These are phyloP conservation scores for Sphagnum magellanicum DNA, from an alignment of 228 moss, liverwort and hornwort genomes.

Conservation along the genomic window DNA sequence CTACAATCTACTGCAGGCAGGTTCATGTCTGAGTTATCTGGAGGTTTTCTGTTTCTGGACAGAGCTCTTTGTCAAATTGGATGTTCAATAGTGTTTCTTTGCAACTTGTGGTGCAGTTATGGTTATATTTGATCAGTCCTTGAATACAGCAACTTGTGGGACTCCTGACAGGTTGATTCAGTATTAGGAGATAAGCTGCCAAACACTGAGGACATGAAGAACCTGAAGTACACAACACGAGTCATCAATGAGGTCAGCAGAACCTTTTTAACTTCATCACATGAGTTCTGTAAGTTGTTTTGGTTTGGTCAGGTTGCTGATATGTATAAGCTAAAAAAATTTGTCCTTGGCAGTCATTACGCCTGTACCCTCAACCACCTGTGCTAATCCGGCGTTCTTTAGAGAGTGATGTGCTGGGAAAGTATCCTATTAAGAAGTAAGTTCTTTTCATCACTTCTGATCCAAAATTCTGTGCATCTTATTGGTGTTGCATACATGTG, in stretches of 20 bases:
- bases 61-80: too few relatives aligned
- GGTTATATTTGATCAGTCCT: too few relatives aligned
- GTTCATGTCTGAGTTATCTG: too few relatives aligned
- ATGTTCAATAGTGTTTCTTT: too few relatives aligned
- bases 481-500: neutral
- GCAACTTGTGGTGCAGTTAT: too few relatives aligned
- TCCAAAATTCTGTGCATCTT: neutral
- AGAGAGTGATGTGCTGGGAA: slow-evolving; percentile 61
- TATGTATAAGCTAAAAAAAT: neutral
- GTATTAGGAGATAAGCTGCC: slow-evolving; percentile 69
- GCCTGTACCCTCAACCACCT: slow-evolving; percentile 87
- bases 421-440: slow-evolving; percentile 54
- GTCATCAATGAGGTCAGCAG: slow-evolving; percentile 71
- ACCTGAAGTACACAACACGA: slow-evolving; percentile 49
- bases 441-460: neutral
- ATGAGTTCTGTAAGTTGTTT: neutral
- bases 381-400: slow-evolving; percentile 75
- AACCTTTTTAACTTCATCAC: neutral
- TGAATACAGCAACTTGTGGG: too few relatives aligned
- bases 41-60: too few relatives aligned
- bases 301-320: neutral
- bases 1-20: too few relatives aligned
- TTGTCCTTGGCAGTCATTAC: slow-evolving; percentile 54
- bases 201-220: slow-evolving; percentile 64
- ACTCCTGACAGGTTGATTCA: slow-evolving; percentile 50